Percentiles rank a stretch among this genome's conserved stretches.
phyloP scores from a whole-genome alignment of 2,329 filamentous ascomycete species.

The Colletotrichum lentis region DNA sequence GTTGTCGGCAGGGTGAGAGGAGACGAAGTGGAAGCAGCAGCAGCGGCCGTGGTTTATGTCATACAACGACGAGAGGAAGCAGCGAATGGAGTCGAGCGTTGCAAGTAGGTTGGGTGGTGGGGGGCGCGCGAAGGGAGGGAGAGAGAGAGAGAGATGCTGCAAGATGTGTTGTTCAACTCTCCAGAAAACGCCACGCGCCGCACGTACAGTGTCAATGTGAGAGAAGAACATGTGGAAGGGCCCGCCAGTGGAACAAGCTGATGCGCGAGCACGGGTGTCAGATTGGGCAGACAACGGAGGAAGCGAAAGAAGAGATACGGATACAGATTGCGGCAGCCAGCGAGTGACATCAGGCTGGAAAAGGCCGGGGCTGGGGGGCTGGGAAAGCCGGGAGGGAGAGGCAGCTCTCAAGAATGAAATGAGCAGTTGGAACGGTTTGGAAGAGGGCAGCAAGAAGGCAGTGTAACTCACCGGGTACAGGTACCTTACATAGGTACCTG shows the following conservation, averaged over 20 bases:
- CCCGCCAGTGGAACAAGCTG: conserved; percentile 1
- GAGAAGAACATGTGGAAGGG: background rate
- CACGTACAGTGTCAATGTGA: conserved; percentile 28
- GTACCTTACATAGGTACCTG: background rate
- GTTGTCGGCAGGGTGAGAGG: conserved; percentile 7
- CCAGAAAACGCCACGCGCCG: conserved; percentile 19
- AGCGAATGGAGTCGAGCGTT: conserved; percentile 30
- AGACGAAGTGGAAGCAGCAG: conserved; percentile 7
- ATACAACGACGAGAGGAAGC: conserved; percentile 16
- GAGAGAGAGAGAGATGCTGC: conserved; percentile 27
- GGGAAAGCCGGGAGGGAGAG: conserved; percentile 4
- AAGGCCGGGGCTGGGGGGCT: conserved; percentile 23
- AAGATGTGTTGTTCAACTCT: conserved; percentile 40
- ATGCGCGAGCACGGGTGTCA: conserved; percentile 7
- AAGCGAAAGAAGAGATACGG: conserved; percentile 15
- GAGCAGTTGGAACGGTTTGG: background rate
- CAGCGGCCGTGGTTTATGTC: conserved; percentile 16
- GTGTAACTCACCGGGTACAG: background rate
- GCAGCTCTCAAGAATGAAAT: background rate
- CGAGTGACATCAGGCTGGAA: conserved; percentile 31
- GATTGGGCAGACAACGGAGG: conserved; percentile 11
- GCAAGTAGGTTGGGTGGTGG: conserved; percentile 16
- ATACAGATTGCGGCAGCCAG: conserved; percentile 15
- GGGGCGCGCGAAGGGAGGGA: background rate
- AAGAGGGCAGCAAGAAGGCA: background rate